Evolutionary conservation across 1,284 basidiomycete species (phyloP), one percentile per base, ranked within the genome.

Genomic region (Phlebopus sp.): DNA sequence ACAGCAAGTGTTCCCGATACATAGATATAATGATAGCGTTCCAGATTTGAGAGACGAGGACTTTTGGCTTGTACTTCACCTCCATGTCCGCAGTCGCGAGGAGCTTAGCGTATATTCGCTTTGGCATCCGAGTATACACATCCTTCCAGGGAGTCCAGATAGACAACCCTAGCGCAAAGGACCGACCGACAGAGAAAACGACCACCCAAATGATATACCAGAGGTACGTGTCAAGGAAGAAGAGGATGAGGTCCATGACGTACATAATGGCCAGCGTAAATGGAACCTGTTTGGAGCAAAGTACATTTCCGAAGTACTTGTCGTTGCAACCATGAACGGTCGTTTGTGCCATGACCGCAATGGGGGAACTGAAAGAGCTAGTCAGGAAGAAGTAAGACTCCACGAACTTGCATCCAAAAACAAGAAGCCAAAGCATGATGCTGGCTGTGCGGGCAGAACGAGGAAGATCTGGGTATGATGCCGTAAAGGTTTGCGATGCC

Each of bases 81-180:
- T 96, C 93, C 93, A 97, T 97, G 60, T 96, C 92, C 4, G 78
- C 81, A 0, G 94, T 97, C 7, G 94, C 92, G 37, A 97, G 74
- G 23, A 97, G 72, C 74, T 97, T 97, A 54, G 94, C 92, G 69
- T 95, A 97, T 55, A 97, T 95, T 42, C 94, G 79, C 76, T 97
- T 97, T 9, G 94, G 94, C 64, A 97, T 75, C 47, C 94, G 80
- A n/a, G 91, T 92, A 66, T 85, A 97, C 46, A 97, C 91, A 62
- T 96, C 93, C 67, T 86, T 87, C 94, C 94, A 97, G 0, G 94
- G 94, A 0, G 94, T 97, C 94, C 94, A 97, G 59, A 97, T 96
- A 27, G 90, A 93, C 57, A 97, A 76, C 14, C 94, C 94, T 41
- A 97, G 78, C 8, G 82, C 76, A 68, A 97, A 97, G 19, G 91